These are phyloP conservation scores for Colletotrichum agaves DNA, from an alignment of 2,329 filamentous ascomycete genomes.

Conservation along the genomic window DNA sequence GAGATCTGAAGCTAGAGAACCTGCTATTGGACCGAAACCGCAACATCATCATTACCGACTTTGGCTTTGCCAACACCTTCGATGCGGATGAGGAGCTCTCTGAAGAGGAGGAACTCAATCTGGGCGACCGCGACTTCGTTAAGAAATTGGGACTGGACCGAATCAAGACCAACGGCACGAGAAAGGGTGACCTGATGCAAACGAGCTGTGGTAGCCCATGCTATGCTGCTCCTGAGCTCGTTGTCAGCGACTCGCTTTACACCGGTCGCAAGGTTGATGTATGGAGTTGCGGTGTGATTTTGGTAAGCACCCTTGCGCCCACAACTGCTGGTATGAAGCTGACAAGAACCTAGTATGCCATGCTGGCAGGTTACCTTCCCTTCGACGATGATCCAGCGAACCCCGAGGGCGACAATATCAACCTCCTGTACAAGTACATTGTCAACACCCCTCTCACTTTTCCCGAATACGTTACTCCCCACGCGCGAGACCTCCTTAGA, in stretches of 20 bases:
- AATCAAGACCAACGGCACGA: constrained; percentile 76
- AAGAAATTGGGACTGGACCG: constrained; percentile 88
- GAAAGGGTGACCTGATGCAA: constrained; percentile 96
- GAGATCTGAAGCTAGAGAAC: constrained; percentile 97
- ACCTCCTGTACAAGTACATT: constrained; percentile 98
- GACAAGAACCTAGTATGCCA: constrained; percentile 79
- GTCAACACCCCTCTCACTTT: constrained; percentile 97
- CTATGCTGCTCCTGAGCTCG: constrained; percentile 95
- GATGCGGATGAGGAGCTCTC: constrained; percentile 87
- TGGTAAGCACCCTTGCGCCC: constrained; percentile 69
- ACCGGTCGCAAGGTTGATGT: constrained; percentile 98
- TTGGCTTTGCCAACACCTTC: constrained; percentile 98
- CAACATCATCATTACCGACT: constrained; percentile 99
- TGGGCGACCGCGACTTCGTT: constrained; percentile 88
- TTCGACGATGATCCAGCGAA: constrained; percentile 99
- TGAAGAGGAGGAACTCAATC: constrained; percentile 88
- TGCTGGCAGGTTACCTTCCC: constrained; percentile 96
- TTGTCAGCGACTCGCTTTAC: constrained; percentile 97
- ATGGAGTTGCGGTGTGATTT: constrained; percentile 98
- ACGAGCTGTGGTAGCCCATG: constrained; percentile 98
- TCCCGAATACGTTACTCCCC: constrained; percentile 97
- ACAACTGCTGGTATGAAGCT: not conserved
- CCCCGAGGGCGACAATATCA: constrained; percentile 98
- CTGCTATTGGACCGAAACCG: constrained; percentile 93
- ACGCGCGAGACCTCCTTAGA: constrained; percentile 90